phyloP scores from a whole-genome alignment of 2,329 filamentous ascomycete genomes.

The Byssothecium circinans region DNA sequence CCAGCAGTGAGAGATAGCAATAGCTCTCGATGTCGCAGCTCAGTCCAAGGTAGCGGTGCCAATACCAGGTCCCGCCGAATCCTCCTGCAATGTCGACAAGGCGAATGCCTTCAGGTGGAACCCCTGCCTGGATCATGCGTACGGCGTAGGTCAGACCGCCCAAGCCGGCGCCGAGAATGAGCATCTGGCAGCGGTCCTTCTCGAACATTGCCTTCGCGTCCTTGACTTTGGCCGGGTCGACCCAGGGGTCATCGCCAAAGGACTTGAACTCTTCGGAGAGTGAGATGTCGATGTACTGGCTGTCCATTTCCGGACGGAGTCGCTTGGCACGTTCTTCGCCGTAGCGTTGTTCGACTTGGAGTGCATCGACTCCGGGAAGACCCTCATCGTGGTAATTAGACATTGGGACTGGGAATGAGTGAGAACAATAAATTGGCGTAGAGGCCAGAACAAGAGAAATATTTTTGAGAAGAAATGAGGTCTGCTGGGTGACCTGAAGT shows the following conservation, averaged over 20 bases:
- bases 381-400: slow-evolving; percentile 14
- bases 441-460: too few relatives aligned
- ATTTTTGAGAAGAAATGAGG: too few relatives aligned
- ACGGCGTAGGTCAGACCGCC: slow-evolving; percentile 46
- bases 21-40: slow-evolving; percentile 63
- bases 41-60: slow-evolving; percentile 53
- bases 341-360: slow-evolving; percentile 17
- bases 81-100: slow-evolving; percentile 50
- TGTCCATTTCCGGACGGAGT: slow-evolving; percentile 13
- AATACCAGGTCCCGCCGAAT: slow-evolving; percentile 53
- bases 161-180: slow-evolving; percentile 48
- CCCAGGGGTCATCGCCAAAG: slow-evolving; percentile 18
- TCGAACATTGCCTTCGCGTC: slow-evolving; percentile 13
- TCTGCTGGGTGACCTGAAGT: too few relatives aligned
- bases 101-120: slow-evolving; percentile 38
- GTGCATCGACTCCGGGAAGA: slow-evolving; percentile 9
- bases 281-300: slow-evolving; percentile 18
- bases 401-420: not conserved
- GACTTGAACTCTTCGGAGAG: slow-evolving; percentile 7
- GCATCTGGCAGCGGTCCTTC: slow-evolving; percentile 18
- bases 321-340: slow-evolving; percentile 19
- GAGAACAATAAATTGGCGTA: too few relatives aligned
- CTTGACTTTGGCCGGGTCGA: slow-evolving; percentile 9
- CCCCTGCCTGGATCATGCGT: slow-evolving; percentile 43
- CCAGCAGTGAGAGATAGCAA: slow-evolving; percentile 62